Evolutionary conservation across 2,329 filamentous ascomycete species (phyloP).

Genomic region (Sodiomyces alkalinus): DNA sequence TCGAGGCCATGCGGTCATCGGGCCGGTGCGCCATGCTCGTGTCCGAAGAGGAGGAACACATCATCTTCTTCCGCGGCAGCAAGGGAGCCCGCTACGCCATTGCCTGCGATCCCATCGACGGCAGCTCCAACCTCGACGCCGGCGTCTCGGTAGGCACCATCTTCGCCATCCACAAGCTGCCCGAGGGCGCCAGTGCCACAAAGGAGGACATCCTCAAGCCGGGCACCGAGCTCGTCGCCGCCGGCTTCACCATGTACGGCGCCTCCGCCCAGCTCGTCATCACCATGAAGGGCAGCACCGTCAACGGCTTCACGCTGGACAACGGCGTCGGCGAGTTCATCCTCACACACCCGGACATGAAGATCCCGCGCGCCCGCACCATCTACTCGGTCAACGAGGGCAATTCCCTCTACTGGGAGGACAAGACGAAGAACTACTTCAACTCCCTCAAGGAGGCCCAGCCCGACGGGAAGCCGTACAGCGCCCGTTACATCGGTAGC

Average conservation of each 20-base stretch:
- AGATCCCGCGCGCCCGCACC: slow-evolving; percentile 58
- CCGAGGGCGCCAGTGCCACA: slow-evolving; percentile 56
- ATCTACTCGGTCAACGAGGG: slow-evolving; percentile 99
- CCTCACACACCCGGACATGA: slow-evolving; percentile 90
- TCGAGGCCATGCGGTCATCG: slow-evolving; percentile 84
- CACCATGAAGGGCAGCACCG: slow-evolving; percentile 81
- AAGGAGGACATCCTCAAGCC: slow-evolving; percentile 80
- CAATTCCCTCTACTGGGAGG: slow-evolving; percentile 93
- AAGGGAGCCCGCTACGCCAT: slow-evolving; percentile 78
- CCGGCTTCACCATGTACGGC: slow-evolving; percentile 99
- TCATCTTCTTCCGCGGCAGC: slow-evolving; percentile 72
- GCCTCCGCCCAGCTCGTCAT: slow-evolving; percentile 92
- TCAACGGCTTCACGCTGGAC: slow-evolving; percentile 97
- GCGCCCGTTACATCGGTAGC: slow-evolving; percentile 84
- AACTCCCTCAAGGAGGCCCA: slow-evolving; percentile 72
- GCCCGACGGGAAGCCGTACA: slow-evolving; percentile 73
- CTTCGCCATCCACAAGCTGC: slow-evolving; percentile 84
- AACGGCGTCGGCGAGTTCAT: slow-evolving; percentile 97
- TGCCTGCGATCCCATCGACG: slow-evolving; percentile 95
- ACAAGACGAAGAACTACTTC: slow-evolving; percentile 76
- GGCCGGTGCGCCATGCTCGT: slow-evolving; percentile 83
- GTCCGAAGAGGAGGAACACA: slow-evolving; percentile 94
- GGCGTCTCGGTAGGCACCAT: slow-evolving; percentile 97
- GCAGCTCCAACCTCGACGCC: slow-evolving; percentile 91
- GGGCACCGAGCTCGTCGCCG: slow-evolving; percentile 80